Conservation (phyloP, 2,329 filamentous ascomycete species). For the Knoxdaviesia capensis region DNA sequence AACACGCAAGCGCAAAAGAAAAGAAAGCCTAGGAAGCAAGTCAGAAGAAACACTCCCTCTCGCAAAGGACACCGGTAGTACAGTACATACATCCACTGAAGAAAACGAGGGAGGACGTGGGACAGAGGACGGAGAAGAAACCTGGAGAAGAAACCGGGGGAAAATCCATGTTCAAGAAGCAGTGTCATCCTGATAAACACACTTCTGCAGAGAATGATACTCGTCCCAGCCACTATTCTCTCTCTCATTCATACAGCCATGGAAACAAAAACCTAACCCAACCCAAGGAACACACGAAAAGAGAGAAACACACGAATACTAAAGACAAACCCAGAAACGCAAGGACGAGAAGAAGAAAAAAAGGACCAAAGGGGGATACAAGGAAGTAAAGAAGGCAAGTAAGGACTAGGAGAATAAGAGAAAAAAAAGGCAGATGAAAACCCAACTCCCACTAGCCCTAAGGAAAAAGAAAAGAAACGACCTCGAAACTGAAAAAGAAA, state of each 20-base stretch:
- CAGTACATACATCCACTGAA: too few relatives aligned
- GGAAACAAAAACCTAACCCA: not conserved
- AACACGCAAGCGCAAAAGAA: too few relatives aligned
- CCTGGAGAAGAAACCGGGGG: too few relatives aligned
- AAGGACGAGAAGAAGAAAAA: not conserved
- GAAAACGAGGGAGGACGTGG: too few relatives aligned
- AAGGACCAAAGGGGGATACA: not conserved
- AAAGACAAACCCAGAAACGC: not conserved
- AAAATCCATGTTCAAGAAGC: too few relatives aligned
- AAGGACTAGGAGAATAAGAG: not conserved
- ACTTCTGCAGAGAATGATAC: too few relatives aligned
- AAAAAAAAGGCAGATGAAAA: not conserved
- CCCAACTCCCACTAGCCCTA: not conserved
- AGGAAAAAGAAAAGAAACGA: not conserved
- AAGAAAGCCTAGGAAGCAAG: too few relatives aligned
- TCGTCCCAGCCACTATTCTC: too few relatives aligned
- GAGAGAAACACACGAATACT: not conserved
- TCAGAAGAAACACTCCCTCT: too few relatives aligned
- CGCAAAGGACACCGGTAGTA: too few relatives aligned
- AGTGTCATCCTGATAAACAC: too few relatives aligned
- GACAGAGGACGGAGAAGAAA: too few relatives aligned
- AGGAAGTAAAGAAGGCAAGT: not conserved
- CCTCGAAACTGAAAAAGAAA: slow-evolving; percentile 1
- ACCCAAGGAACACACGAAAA: not conserved
- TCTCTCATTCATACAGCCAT: not conserved